Evolutionary conservation across 2,329 filamentous ascomycete species (phyloP).

Genomic region (Didymellaceae sp.): DNA sequence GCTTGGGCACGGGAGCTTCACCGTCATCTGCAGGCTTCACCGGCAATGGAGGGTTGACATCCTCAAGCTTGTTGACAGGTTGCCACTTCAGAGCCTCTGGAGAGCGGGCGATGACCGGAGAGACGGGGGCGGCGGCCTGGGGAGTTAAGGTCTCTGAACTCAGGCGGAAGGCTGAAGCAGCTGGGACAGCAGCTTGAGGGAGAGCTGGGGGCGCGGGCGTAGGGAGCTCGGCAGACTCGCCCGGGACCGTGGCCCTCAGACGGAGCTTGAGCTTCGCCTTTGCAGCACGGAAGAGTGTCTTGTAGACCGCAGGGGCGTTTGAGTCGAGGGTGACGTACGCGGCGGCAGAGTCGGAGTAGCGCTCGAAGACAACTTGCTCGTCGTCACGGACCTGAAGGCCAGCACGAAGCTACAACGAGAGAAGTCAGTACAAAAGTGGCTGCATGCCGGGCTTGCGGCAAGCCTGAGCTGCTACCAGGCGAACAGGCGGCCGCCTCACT

Average conservation of each 20-base stretch:
- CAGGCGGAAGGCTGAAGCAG: constrained; percentile 32
- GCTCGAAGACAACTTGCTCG: constrained; percentile 75
- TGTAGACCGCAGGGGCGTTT: constrained; percentile 83
- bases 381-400: constrained; percentile 70
- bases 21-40: constrained; percentile 29
- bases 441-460: background rate
- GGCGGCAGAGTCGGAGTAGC: constrained; percentile 91
- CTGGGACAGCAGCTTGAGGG: constrained; percentile 14
- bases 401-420: constrained; percentile 60
- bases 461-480: constrained; percentile 11
- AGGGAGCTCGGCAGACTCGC: constrained; percentile 54
- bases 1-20: constrained; percentile 52
- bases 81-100: constrained; percentile 26
- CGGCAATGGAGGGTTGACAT: constrained; percentile 34
- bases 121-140: constrained; percentile 25
- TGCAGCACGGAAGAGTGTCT: constrained; percentile 93
- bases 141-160: constrained; percentile 38
- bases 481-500: constrained; percentile 29
- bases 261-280: constrained; percentile 99
- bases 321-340: constrained; percentile 81
- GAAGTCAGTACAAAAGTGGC: constrained; percentile 25
- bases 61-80: too few relatives aligned
- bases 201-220: constrained; percentile 22
- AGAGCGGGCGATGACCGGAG: constrained; percentile 41
- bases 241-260: constrained; percentile 71